phyloP scores from a whole-genome alignment of 495 filamentous ascomycete species.

The Clohesyomyces aquaticus region DNA sequence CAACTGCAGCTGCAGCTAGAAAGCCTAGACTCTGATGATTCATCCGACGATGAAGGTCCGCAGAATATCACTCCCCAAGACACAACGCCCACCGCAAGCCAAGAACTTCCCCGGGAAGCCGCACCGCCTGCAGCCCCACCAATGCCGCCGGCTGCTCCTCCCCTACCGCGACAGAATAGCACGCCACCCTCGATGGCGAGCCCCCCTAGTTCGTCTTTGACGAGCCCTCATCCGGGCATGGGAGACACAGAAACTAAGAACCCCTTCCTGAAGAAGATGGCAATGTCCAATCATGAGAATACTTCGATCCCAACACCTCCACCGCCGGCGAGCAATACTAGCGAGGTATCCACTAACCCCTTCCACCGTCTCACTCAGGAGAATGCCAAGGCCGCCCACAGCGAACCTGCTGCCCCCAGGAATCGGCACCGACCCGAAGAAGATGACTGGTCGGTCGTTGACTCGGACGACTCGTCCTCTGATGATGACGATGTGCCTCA shows the following conservation, averaged over 20 bases:
- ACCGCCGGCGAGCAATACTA: slow-evolving; percentile 48
- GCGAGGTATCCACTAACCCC: slow-evolving; percentile 75
- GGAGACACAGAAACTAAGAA: slow-evolving; percentile 52
- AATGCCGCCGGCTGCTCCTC: slow-evolving; percentile 39
- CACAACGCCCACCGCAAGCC: slow-evolving; percentile 74
- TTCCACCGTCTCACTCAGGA: slow-evolving; percentile 84
- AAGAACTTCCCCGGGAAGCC: slow-evolving; percentile 53
- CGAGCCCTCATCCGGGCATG: slow-evolving; percentile 55
- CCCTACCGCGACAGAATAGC: slow-evolving; percentile 33
- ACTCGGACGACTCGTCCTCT: slow-evolving; percentile 67
- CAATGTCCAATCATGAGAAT: slow-evolving; percentile 50
- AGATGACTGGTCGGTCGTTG: slow-evolving; percentile 85
- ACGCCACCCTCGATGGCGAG: slow-evolving; percentile 44
- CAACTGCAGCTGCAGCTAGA: slow-evolving; percentile 87
- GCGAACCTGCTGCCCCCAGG: slow-evolving; percentile 42
- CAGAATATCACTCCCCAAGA: slow-evolving; percentile 80
- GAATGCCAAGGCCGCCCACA: slow-evolving; percentile 43
- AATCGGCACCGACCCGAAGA: slow-evolving; percentile 69
- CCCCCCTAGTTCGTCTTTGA: slow-evolving; percentile 41
- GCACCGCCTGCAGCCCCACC: slow-evolving; percentile 44
- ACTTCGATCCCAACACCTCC: slow-evolving; percentile 39
- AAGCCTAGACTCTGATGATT: slow-evolving; percentile 74
- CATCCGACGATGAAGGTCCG: slow-evolving; percentile 84
- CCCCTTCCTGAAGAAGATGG: slow-evolving; percentile 73
- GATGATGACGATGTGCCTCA: slow-evolving; percentile 72